Evolutionary conservation across 345 rosid species (phyloP), one percentile per base, ranked within the genome.

Genomic region (Combretum micranthum): DNA sequence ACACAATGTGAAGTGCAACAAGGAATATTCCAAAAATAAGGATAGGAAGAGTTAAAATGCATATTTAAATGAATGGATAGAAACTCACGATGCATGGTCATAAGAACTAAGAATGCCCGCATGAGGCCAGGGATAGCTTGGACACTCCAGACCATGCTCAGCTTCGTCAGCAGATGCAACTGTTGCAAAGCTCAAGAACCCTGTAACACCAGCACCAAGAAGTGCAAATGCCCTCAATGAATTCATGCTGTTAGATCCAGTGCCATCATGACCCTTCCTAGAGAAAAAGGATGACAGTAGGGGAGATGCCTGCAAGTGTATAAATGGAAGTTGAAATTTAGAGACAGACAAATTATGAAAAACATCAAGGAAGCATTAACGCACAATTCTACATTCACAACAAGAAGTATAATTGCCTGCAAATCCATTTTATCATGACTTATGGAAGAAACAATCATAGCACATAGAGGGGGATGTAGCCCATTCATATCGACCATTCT

Each of bases 81-180:
- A 47, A 21, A 84, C 99, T 87, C 70, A 94, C 99, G 99, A 94
- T 45, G 97, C 88, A 78, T 94, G 99, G 71, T 94, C 97, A 56
- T 94, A 94, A 49, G 99, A 94, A 70, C 97, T 87, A 25, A 94
- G 90, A 65, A 94, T 94, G 72, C 99, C 99, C 56, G 74, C 43
- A 64, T 94, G 99, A 75, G 99, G 99, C 99, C 99, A 94, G 57
- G 99, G 99, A 79, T 94, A 94, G 67, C 52, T 78, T 44, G 99
- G 84, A 70, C 74, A 76, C 45, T 61, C 93, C 72, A 94, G 65
- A 20, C 99, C 99, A 43, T 90, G 99, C 56, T 94, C 99, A 17
- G 99, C 99, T 76, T 94, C 99, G 65, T 94, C 99, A 42, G 99
- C 92, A 55, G 97, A 78, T 21, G 91, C 95, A 47, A 87, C 62